Conservation (phyloP, 345 rosid species). For the Gossypium rotundifolium region DNA sequence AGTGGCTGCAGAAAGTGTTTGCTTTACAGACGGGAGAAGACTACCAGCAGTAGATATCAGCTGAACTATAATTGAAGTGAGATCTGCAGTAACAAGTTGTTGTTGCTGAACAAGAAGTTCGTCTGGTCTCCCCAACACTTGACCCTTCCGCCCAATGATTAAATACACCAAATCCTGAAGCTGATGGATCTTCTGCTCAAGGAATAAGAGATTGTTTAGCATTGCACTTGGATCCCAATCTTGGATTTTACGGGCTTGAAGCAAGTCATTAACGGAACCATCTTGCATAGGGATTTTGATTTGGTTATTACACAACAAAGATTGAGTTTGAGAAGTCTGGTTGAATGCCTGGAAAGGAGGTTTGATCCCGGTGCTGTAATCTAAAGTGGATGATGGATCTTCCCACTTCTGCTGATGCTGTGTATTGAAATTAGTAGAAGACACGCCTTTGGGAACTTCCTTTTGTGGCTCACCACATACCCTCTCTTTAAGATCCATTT, state of each 20-base stretch:
- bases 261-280: conserved; percentile 28
- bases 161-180: conserved; percentile 74
- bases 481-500: conserved; percentile 60
- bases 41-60: conserved; percentile 90
- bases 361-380: conserved; percentile 37
- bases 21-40: conserved; percentile 82
- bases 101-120: conserved; percentile 65
- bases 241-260: conserved; percentile 35
- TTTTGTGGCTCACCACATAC: conserved; percentile 30
- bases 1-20: conserved; percentile 38
- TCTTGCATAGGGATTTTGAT: conserved; percentile 27
- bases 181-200: conserved; percentile 81
- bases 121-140: conserved; percentile 39
- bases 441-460: conserved; percentile 23
- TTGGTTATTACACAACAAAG: conserved; percentile 26
- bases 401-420: conserved; percentile 56
- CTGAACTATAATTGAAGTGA: conserved; percentile 86
- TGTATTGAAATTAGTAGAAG: conserved; percentile 29
- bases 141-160: conserved; percentile 48
- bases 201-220: conserved; percentile 69
- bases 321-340: conserved; percentile 24
- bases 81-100: conserved; percentile 77
- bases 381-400: conserved; percentile 45
- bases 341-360: conserved; percentile 38
- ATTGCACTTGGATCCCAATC: conserved; percentile 85